Base-by-base conservation (phyloP, 768 basidiomycete species). In the Mycena crocata region DNA sequence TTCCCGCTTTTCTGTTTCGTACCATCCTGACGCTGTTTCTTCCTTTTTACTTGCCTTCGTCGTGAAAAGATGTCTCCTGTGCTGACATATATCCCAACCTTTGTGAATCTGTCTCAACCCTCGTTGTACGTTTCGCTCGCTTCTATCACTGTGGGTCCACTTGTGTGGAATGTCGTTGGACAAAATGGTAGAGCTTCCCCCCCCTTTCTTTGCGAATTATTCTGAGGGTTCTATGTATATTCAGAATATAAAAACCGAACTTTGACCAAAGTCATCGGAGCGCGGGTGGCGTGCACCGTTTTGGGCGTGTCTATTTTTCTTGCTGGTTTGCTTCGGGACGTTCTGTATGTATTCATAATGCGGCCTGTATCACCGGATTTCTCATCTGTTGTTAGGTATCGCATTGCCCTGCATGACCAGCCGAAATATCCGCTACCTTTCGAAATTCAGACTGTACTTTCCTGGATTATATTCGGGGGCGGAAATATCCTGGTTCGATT, bases 401-500 rank as follows among this genome's bases (percentile, higher is more conserved):
- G 52, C 19, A 60, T 64, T 24, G 56, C 61, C 2, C 57, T 68
- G 17, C 62, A 63, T 42, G 67, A 68, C 28, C 67, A 68, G 49
- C 67, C 67, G 10, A 44, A 44, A 19, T 68, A 64, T 42, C 49
- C 39, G 10, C 44, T 62, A 28, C 67, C 61, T 17, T 57, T 39
- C 35, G 55, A 24, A 39, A 24, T 68, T 2, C 62, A 68, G 35
- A 58, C 55, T 10, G 6, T 54, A 2, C 23, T 64, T 1, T 17
- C 67, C 8, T 68, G 67, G 67, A 46, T 64, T 23, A 62, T 68
- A 2, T 68, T 68, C 24, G 28, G 39, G 14, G 13, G 23, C n/a
- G 67, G 67, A 7, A 68, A 68, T 60, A 46, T 62, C 34, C 31
- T 68, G 31, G 67, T n/a, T n/a, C n/a, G n/a, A n/a, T n/a, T n/a